Conservation (phyloP, 768 basidiomycete genomes). For the Suillus alpinus region DNA sequence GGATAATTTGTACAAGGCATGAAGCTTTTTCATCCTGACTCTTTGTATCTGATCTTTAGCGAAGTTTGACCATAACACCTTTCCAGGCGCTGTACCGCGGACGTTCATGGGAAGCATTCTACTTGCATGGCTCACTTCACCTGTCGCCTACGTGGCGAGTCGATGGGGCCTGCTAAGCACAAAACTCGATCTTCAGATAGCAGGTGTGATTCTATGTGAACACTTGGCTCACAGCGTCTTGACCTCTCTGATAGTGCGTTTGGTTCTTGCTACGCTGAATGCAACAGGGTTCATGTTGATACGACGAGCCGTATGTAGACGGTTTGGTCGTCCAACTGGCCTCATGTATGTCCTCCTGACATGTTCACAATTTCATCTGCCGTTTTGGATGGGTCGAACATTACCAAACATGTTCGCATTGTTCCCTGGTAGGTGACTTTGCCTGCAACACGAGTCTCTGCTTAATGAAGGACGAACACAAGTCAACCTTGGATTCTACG, state of each 20-base stretch:
- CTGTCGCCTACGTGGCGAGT: conserved; percentile 44
- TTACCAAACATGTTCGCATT: conserved; percentile 94
- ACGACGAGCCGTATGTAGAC: conserved; percentile 54
- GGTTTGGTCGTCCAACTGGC: conserved; percentile 61
- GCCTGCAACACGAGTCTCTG: neutral
- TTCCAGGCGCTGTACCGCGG: conserved; percentile 87
- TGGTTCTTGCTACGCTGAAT: conserved; percentile 67
- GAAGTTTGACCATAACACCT: conserved; percentile 88
- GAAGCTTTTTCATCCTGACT: neutral
- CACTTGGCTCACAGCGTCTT: neutral
- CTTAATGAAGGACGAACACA: conserved; percentile 4
- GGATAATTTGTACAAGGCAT: conserved; percentile 36
- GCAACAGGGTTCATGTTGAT: conserved; percentile 61
- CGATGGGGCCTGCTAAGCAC: conserved; percentile 41
- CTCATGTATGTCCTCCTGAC: conserved; percentile 66
- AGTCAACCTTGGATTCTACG: conserved; percentile 61
- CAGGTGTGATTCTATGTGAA: conserved; percentile 44
- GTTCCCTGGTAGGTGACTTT: conserved; percentile 56
- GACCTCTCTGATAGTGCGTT: conserved; percentile 52
- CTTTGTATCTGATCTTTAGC: conserved; percentile 4
- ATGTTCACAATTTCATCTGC: conserved; percentile 84
- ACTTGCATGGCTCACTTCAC: conserved; percentile 56
- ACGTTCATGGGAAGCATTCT: conserved; percentile 79
- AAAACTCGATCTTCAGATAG: conserved; percentile 70
- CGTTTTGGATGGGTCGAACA: conserved; percentile 92